phyloP scores from a whole-genome alignment of 305 asterid species.

The Nicotiana rustica region DNA sequence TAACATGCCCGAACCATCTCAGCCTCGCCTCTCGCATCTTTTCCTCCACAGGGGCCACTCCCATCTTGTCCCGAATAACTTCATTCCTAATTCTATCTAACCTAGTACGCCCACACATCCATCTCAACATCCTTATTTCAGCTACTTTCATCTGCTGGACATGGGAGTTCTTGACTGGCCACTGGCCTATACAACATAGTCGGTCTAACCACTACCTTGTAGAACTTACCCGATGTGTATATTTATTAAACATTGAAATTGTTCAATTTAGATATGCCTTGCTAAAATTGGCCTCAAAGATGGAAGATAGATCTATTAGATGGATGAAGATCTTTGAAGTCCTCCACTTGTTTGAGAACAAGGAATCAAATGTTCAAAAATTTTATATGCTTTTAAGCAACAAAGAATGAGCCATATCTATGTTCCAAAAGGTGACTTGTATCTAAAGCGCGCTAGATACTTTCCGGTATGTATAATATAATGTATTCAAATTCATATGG shows the following conservation, averaged over 20 bases:
- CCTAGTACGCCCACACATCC: no score
- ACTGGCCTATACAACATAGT: no score
- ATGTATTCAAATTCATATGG: neutral
- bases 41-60: no score
- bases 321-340: slow-evolving; percentile 5
- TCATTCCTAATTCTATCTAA: no score
- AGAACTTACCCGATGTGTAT: no score
- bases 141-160: no score
- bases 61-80: no score
- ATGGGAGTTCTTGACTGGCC: no score
- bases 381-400: neutral
- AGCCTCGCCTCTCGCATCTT: no score
- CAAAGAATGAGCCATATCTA: neutral
- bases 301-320: neutral
- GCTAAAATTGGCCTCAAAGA: neutral
- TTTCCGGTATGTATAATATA: neutral
- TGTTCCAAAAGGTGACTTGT: neutral
- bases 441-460: neutral
- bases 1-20: no score
- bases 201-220: no score
- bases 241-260: neutral
- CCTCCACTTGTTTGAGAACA: neutral
- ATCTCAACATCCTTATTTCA: no score
- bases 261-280: neutral
- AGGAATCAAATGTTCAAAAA: neutral